phyloP scores from a whole-genome alignment of 2,329 filamentous ascomycete genomes.

The Colletotrichum magnum region DNA sequence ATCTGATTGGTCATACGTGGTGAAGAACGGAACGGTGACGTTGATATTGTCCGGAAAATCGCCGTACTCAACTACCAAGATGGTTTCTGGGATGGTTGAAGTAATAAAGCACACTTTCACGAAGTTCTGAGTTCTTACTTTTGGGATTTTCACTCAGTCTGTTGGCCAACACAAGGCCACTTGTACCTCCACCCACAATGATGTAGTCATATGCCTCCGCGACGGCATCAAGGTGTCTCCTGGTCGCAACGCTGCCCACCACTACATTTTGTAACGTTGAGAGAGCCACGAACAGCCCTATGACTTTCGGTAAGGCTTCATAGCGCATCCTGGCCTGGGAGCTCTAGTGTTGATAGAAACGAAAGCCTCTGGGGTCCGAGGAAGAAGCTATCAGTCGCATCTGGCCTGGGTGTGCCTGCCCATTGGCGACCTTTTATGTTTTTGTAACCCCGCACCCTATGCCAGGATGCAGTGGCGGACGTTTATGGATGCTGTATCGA shows the following conservation, averaged over 20 bases:
- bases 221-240: slow-evolving; percentile 1
- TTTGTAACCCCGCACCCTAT: too few relatives aligned
- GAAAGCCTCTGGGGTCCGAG: too few relatives aligned
- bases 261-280: too few relatives aligned
- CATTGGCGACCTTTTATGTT: too few relatives aligned
- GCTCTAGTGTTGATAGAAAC: too few relatives aligned
- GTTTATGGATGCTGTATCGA: too few relatives aligned
- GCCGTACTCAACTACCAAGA: slow-evolving; percentile 48
- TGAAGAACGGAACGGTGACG: slow-evolving; percentile 43
- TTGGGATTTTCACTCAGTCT: slow-evolving; percentile 53
- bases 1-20: slow-evolving; percentile 35
- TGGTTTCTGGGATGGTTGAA: slow-evolving; percentile 33
- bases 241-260: background rate
- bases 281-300: too few relatives aligned
- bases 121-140: slow-evolving; percentile 19
- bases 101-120: background rate
- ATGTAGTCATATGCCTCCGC: slow-evolving; percentile 49
- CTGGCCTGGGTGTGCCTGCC: too few relatives aligned
- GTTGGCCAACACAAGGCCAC: slow-evolving; percentile 53
- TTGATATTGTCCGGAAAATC: slow-evolving; percentile 46
- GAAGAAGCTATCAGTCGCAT: too few relatives aligned
- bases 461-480: too few relatives aligned
- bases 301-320: too few relatives aligned
- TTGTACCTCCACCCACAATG: slow-evolving; percentile 53
- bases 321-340: too few relatives aligned